These are phyloP conservation scores for Purshia tridentata DNA, from an alignment of 306 rosid species.

Conservation along the genomic window DNA sequence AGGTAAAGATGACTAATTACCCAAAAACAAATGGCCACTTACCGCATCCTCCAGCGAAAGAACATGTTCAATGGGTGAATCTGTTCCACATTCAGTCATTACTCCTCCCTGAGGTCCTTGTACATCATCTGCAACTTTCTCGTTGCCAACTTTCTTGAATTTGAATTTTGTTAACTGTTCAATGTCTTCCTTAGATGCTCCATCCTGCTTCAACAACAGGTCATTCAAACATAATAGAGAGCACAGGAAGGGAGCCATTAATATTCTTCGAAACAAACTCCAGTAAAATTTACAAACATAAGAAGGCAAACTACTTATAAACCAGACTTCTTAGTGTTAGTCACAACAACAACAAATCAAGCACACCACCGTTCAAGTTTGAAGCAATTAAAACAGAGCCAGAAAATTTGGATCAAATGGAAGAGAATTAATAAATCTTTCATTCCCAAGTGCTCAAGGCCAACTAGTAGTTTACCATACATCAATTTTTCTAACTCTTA, in stretches of 20 bases:
- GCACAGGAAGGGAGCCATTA: not conserved
- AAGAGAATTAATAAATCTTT: not conserved
- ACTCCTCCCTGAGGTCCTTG: constrained; percentile 71
- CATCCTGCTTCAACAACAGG: constrained; percentile 60
- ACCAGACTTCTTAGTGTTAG: not conserved
- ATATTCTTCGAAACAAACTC: not conserved
- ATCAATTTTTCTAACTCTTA: not conserved
- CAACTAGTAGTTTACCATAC: not conserved
- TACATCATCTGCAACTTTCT: constrained; percentile 47
- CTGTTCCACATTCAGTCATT: constrained; percentile 79
- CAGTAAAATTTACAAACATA: not conserved
- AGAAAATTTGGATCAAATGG: not conserved
- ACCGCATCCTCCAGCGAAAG: constrained; percentile 89
- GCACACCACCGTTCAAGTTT: not conserved
- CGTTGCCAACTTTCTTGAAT: constrained; percentile 52
- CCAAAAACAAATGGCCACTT: constrained; percentile 20
- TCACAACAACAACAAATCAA: not conserved
- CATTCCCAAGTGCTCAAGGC: not conserved
- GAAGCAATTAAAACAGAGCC: not conserved
- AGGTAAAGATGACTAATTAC: not conserved
- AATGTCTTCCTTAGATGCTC: constrained; percentile 92
- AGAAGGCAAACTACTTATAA: not conserved
- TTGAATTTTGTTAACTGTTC: constrained; percentile 80
- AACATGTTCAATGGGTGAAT: constrained; percentile 62
- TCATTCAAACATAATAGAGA: constrained; percentile 3